phyloP scores from a whole-genome alignment of 768 basidiomycete species.

The Rhizopogon vinicolor region DNA sequence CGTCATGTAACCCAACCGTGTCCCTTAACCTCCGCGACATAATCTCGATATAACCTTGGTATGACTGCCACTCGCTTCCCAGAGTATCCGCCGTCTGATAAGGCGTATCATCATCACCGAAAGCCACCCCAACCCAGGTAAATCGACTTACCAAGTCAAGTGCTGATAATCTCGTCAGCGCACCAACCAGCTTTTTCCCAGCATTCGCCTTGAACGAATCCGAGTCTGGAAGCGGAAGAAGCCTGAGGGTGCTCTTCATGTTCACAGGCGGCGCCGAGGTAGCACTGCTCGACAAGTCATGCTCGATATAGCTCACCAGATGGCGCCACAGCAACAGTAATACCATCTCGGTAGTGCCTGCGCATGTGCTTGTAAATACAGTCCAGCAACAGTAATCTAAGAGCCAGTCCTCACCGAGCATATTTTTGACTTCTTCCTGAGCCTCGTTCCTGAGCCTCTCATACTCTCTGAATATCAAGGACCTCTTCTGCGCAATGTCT shows the following conservation, averaged over 20 bases:
- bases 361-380: not conserved
- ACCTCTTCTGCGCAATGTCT: conserved; percentile 64
- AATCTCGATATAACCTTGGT: conserved; percentile 69
- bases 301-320: conserved; percentile 54
- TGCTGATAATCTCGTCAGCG: conserved; percentile 47
- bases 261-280: conserved; percentile 17
- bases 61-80: conserved; percentile 54
- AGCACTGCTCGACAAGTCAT: conserved; percentile 15
- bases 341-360: conserved; percentile 74
- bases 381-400: not conserved
- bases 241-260: conserved; percentile 47
- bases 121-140: conserved; percentile 9
- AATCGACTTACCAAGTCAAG: conserved; percentile 45
- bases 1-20: conserved; percentile 51
- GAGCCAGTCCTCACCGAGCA: conserved; percentile 44
- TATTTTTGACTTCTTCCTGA: conserved; percentile 44
- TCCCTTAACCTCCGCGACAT: conserved; percentile 71
- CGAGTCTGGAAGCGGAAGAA: conserved; percentile 54
- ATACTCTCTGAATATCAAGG: conserved; percentile 60
- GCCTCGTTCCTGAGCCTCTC: conserved; percentile 37
- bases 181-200: conserved; percentile 48
- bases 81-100: conserved; percentile 39
- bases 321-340: conserved; percentile 82
- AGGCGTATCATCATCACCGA: conserved; percentile 14
- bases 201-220: conserved; percentile 55